Evolutionary conservation across 345 rosid species (phyloP), one percentile per base, ranked within the genome.

Genomic region (Kandelia obovata): DNA sequence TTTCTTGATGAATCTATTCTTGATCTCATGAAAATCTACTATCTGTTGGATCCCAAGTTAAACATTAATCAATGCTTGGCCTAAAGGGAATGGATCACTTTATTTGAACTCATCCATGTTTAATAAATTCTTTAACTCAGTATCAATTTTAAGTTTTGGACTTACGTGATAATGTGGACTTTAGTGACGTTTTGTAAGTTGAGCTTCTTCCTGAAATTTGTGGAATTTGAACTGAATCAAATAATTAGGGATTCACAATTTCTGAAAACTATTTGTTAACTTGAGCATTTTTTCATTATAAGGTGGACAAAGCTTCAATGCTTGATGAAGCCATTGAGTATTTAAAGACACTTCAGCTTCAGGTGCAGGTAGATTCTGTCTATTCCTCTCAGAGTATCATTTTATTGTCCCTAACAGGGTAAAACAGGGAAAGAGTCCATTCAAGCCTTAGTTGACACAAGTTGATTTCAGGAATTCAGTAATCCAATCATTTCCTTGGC

Each of bases 291-390:
- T 80, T 61, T 69, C 74, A 37, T 75, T 73, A 15, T 37, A 61
- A 90, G 97, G 93, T 88, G 81, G 97, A 93, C 82, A 93, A 91
- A 79, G 97, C 98, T 81, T 91, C 98, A 2, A 88, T 93, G 96
- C 91, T 93, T 35, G 98, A 93, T 68, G 96, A 93, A 85, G 98
- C 97, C 30, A 93, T 93, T 27, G 97, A 91, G 67, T 90, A 93
- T 85, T 77, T 89, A 57, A 93, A 93, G 85, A 78, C 88, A n/a
- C 98, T 93, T 52, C 96, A 91, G 78, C 83, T 90, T 76, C 97
- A 91, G 80, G 89, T 93, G n/a, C 98, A 93, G 88, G 98, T 85
- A 72, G 74, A 57, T 56, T 30, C 31, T 70, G 57, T 66, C 67
- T 23, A 5, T 64, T 34, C 74, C 20, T 62, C 57, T 37, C 20